phyloP scores from a whole-genome alignment of 169 alveolate species.

The Plasmodium knowlesi region DNA sequence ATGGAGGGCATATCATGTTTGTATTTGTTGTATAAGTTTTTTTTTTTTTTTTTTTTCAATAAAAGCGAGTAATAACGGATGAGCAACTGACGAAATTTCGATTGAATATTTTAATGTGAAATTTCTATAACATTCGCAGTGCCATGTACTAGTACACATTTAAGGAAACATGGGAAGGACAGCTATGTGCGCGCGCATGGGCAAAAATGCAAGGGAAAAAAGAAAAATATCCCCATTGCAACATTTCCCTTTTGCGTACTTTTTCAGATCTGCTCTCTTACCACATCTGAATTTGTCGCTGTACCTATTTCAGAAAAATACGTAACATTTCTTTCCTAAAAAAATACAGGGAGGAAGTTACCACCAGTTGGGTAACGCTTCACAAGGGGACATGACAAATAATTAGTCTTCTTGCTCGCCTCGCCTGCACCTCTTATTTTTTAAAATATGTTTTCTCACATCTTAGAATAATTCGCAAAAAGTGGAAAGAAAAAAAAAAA shows the following conservation, averaged over 20 bases:
- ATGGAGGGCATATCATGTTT: not conserved
- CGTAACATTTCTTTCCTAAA: not conserved
- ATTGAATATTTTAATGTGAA: not conserved
- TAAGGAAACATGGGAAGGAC: not conserved
- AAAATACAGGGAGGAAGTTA: not conserved
- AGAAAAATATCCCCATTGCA: not conserved
- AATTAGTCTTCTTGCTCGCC: not conserved
- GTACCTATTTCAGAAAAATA: not conserved
- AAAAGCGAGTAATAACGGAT: not conserved
- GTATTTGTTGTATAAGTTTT: not conserved
- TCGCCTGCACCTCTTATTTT: not conserved
- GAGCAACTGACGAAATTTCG: not conserved
- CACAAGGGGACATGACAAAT: not conserved
- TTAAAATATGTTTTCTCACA: not conserved
- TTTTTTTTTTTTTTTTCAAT: not conserved
- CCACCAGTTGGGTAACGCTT: not conserved
- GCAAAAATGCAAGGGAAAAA: not conserved
- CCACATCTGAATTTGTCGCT: not conserved
- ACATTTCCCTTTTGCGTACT: not conserved
- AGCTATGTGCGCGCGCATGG: not conserved
- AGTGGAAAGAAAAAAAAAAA: not conserved
- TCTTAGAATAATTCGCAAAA: not conserved
- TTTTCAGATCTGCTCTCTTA: not conserved
- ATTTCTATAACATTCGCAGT: not conserved
- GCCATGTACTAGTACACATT: not conserved